phyloP scores from a whole-genome alignment of 2,329 filamentous ascomycete genomes.

The Corynespora cassiicola region DNA sequence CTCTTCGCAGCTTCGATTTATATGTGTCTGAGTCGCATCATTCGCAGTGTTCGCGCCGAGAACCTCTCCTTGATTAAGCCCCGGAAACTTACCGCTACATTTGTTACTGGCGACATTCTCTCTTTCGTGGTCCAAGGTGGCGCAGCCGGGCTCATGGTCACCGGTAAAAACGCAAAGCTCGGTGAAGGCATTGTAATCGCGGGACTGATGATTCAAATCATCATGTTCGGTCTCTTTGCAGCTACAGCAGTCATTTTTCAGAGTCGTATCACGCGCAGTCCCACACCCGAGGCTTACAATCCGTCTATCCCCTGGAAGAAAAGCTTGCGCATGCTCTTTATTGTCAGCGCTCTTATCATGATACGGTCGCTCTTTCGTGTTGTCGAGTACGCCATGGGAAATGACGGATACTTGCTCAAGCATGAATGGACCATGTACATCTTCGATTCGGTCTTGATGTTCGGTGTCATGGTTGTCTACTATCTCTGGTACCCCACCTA shows the following conservation, averaged over 20 bases:
- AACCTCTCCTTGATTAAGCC: constrained; percentile 43
- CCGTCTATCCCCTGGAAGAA: constrained; percentile 25
- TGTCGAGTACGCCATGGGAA: constrained; percentile 54
- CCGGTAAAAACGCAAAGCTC: constrained; percentile 10
- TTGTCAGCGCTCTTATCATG: constrained; percentile 53
- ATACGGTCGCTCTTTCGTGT: constrained; percentile 56
- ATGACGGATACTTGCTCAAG: constrained; percentile 49
- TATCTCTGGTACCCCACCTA: constrained; percentile 11
- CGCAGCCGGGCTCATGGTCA: constrained; percentile 48
- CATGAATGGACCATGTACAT: constrained; percentile 53
- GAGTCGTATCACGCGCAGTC: constrained; percentile 13
- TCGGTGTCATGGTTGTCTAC: constrained; percentile 44
- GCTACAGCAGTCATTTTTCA: constrained; percentile 15
- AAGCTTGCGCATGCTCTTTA: constrained; percentile 52
- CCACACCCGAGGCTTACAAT: constrained; percentile 6
- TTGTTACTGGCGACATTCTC: constrained; percentile 52
- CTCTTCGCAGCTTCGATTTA: constrained; percentile 55
- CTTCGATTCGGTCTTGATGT: constrained; percentile 53
- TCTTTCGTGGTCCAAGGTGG: constrained; percentile 51
- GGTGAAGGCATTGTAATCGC: constrained; percentile 46
- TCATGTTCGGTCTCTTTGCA: constrained; percentile 57
- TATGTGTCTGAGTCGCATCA: constrained; percentile 54
- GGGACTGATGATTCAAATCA: constrained; percentile 54
- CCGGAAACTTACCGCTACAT: constrained; percentile 49
- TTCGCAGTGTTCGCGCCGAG: constrained; percentile 43